These are phyloP conservation scores for Hemerocallis citrina DNA, from an alignment of 106 monocot genomes.

Conservation along the genomic window DNA sequence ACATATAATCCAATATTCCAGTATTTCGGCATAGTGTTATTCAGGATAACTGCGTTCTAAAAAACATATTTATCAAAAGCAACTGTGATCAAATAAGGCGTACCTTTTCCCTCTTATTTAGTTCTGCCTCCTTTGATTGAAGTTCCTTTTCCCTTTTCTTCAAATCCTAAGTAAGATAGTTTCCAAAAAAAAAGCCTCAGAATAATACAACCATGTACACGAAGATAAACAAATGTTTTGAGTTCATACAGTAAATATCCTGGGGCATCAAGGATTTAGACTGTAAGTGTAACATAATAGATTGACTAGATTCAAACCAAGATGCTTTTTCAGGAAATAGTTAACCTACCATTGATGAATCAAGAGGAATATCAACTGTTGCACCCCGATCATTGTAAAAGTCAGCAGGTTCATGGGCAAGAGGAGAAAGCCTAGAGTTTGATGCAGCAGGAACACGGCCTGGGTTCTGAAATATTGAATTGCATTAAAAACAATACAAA, in stretches of 20 bases:
- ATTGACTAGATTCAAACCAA: background rate
- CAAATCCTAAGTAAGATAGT: slow-evolving; percentile 31
- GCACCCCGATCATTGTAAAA: slow-evolving; percentile 76
- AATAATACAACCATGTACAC: background rate
- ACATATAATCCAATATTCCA: background rate
- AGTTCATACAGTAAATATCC: background rate
- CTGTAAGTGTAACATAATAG: background rate
- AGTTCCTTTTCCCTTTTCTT: slow-evolving; percentile 70
- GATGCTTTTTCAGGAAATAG: background rate
- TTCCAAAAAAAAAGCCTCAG: background rate
- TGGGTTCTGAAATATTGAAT: slow-evolving; percentile 38
- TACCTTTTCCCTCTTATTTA: slow-evolving; percentile 79
- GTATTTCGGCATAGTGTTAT: background rate
- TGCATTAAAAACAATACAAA: background rate
- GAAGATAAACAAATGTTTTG: background rate
- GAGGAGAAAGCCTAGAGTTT: slow-evolving; percentile 85
- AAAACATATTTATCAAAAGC: background rate
- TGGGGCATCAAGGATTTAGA: background rate
- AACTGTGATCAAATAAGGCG: background rate
- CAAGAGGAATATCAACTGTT: slow-evolving; percentile 85
- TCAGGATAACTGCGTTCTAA: background rate
- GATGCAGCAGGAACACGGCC: slow-evolving; percentile 72
- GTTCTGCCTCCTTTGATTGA: slow-evolving; percentile 62
- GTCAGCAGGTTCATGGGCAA: slow-evolving; percentile 92
- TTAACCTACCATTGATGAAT: slow-evolving; percentile 43